These are phyloP conservation scores for Populus hybrid DNA, from an alignment of 441 rosid species.

Conservation along the genomic window DNA sequence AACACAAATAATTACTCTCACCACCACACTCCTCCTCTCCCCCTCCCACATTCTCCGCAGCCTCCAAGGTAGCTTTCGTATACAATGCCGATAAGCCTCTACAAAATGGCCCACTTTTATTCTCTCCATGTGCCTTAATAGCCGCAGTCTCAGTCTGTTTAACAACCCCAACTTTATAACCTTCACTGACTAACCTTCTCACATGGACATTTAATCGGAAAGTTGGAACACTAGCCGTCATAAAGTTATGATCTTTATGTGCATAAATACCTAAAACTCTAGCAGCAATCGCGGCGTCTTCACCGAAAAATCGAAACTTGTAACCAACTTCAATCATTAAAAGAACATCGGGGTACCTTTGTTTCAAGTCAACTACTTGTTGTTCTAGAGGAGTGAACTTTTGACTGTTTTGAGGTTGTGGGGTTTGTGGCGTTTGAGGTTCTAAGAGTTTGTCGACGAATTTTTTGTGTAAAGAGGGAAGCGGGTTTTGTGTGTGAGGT, in stretches of 20 bases:
- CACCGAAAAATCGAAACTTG: conserved; percentile 82
- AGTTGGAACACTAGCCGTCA: conserved; percentile 90
- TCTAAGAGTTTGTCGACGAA: conserved; percentile 49
- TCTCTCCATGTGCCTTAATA: conserved; percentile 75
- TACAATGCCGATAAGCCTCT: conserved; percentile 83
- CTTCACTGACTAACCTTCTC: conserved; percentile 79
- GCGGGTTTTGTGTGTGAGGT: conserved; percentile 51
- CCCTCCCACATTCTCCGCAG: conserved; percentile 76
- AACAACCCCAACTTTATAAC: conserved; percentile 89
- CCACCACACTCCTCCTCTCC: conserved; percentile 64
- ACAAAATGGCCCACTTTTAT: conserved; percentile 60
- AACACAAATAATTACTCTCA: conserved; percentile 67
- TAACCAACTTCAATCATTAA: conserved; percentile 96
- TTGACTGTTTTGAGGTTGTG: conserved; percentile 17
- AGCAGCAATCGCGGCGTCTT: conserved; percentile 80
- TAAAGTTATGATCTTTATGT: conserved; percentile 71
- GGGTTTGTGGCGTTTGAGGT: conserved; percentile 27
- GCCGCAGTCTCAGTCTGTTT: conserved; percentile 98
- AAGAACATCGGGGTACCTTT: conserved; percentile 66
- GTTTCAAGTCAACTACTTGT: conserved; percentile 79
- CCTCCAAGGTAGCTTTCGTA: conserved; percentile 88
- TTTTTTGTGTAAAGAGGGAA: conserved; percentile 43
- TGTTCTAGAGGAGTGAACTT: conserved; percentile 83
- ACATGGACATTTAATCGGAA: conserved; percentile 79
- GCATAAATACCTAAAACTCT: conserved; percentile 74